phyloP scores from a whole-genome alignment of 148 eudicot species.

The Suaeda aralocaspica region DNA sequence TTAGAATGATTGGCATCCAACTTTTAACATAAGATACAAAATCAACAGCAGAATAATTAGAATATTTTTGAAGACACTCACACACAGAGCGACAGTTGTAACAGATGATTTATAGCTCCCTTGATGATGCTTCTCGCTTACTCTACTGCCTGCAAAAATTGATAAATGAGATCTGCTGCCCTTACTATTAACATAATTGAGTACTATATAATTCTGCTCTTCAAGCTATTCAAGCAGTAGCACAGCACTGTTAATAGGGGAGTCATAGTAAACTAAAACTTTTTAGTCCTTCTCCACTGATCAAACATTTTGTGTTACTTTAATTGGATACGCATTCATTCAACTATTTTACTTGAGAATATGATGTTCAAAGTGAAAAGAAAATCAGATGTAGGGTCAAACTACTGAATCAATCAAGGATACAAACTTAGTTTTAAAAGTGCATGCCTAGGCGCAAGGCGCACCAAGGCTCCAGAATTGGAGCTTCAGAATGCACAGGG shows the following conservation, averaged over 20 bases:
- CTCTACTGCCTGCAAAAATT: conserved; percentile 29
- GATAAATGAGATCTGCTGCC: conserved; percentile 27
- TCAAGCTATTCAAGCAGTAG: conserved; percentile 29
- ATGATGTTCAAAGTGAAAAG: neutral
- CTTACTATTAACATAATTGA: conserved; percentile 26
- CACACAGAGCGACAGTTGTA: conserved; percentile 75
- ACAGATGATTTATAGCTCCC: conserved; percentile 47
- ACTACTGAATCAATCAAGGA: neutral
- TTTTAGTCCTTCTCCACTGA: neutral
- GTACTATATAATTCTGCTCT: conserved; percentile 40
- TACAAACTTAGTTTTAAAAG: no score
- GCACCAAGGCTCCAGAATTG: no score
- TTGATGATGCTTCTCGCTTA: conserved; percentile 27
- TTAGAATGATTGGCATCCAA: conserved; percentile 30
- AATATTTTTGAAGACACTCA: conserved; percentile 30
- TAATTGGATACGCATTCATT: neutral
- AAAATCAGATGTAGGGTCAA: neutral
- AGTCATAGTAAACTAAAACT: neutral
- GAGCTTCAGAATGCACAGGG: no score
- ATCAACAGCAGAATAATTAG: neutral
- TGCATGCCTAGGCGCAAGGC: no score
- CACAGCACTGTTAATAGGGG: neutral
- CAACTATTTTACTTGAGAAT: no score
- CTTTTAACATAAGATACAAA: conserved; percentile 24
- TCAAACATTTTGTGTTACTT: neutral